Evolutionary conservation across 345 rosid species (phyloP).

Genomic region (Pugionium dolabratum): DNA sequence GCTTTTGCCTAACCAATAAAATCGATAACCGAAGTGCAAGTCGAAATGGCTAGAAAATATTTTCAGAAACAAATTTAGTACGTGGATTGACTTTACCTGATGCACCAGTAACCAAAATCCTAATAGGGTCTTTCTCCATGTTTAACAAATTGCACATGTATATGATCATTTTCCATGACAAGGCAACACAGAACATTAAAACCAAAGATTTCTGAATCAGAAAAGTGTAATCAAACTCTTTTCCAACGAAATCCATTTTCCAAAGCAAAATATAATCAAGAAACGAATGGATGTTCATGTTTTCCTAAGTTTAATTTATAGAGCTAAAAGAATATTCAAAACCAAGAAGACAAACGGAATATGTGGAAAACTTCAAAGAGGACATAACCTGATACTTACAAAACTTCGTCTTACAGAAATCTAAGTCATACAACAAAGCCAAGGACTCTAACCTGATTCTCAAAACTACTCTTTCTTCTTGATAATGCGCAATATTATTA

Average conservation of each 20-base stretch:
- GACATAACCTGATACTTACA: constrained; percentile 40
- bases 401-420: constrained; percentile 17
- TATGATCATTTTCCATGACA: constrained; percentile 59
- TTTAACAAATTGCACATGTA: constrained; percentile 57
- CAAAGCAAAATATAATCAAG: constrained; percentile 13
- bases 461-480: too few relatives aligned
- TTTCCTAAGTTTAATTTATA: constrained; percentile 21
- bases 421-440: constrained; percentile 17
- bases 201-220: constrained; percentile 58
- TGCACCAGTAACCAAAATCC: constrained; percentile 72
- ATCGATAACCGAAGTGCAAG: not conserved
- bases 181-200: constrained; percentile 42
- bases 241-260: constrained; percentile 39
- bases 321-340: not conserved
- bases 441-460: constrained; percentile 13
- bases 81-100: constrained; percentile 52
- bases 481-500: too few relatives aligned
- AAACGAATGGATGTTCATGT: constrained; percentile 23
- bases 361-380: constrained; percentile 16
- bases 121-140: constrained; percentile 60
- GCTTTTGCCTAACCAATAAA: not conserved
- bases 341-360: constrained; percentile 17
- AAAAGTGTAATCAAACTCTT: constrained; percentile 25
- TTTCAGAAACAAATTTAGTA: not conserved
- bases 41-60: not conserved